A percentile compares a stretch with the other conserved stretches of the same genome.
These are phyloP conservation scores for Penicillium bovifimosum DNA, from an alignment of 495 filamentous ascomycete species.

Conservation along the genomic window DNA sequence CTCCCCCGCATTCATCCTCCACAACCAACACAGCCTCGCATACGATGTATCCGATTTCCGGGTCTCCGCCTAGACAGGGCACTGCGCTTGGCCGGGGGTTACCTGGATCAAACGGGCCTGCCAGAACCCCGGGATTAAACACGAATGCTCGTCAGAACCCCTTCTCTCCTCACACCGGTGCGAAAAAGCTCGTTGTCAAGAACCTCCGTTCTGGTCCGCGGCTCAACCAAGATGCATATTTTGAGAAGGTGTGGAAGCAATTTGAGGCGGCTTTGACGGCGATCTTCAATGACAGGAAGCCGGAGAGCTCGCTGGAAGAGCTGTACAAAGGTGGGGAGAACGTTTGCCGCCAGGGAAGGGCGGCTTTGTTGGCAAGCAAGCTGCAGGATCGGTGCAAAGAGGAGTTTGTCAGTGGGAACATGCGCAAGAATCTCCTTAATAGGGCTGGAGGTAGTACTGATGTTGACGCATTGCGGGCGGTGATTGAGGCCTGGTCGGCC, in stretches of 20 bases:
- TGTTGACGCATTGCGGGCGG: conserved; percentile 57
- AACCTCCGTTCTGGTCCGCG: conserved; percentile 62
- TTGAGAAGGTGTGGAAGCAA: conserved; percentile 63
- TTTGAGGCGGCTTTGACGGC: conserved; percentile 65
- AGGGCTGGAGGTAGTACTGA: conserved; percentile 47
- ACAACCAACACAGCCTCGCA: conserved; percentile 16
- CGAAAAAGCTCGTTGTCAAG: conserved; percentile 83
- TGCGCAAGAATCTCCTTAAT: conserved; percentile 50
- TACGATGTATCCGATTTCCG: conserved; percentile 48
- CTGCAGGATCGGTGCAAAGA: conserved; percentile 57
- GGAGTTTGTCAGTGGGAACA: conserved; percentile 49
- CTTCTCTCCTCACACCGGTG: conserved; percentile 47
- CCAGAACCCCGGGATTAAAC: conserved; percentile 22
- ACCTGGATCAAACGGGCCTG: conserved; percentile 13
- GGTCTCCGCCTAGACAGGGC: conserved; percentile 28
- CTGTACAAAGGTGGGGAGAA: conserved; percentile 89
- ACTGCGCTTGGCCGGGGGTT: conserved; percentile 25
- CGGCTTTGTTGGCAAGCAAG: conserved; percentile 56
- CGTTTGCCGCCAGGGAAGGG: conserved; percentile 70
- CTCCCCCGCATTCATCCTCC: conserved; percentile 20
- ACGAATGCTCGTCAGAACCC: conserved; percentile 29
- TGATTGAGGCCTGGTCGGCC: conserved; percentile 64
- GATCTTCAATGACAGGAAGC: conserved; percentile 60
- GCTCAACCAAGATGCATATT: conserved; percentile 62
- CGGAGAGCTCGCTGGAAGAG: conserved; percentile 69